Evolutionary conservation across 345 rosid species (phyloP), one percentile per base, ranked within the genome.

Genomic region (Populus euphratica): DNA sequence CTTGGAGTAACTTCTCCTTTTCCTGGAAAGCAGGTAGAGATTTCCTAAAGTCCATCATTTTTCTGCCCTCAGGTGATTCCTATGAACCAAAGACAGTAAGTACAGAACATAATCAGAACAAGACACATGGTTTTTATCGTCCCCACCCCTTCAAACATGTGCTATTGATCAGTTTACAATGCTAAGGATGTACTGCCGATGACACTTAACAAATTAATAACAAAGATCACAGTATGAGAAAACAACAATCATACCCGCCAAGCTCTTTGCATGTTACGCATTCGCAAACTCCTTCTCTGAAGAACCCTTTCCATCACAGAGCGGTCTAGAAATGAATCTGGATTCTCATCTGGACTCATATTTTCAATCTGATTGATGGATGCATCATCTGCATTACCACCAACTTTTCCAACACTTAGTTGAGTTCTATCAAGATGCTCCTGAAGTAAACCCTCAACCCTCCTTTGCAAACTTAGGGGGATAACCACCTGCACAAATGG

Each of bases 261-360:
- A 76, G 91, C 83, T 88, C 96, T 91, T 85, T 92, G 99, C 96
- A 91, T 86, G 78, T 93, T 96, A 62, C 92, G 93, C 91, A 93
- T 87, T 69, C 91, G 94, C 88, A 96, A 83, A 79, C 99, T 92
- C 85, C 97, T 91, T 69, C 93, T 86, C 84, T 92, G 97, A 80
- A 93, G 96, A 83, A 93, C 93, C 85, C 88, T 96, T 85, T 96
- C 99, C 99, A 93, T 93, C 64, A 93, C 96, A 81, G 98, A 96
- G 36, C 82, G 88, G 80, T 96, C 98, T 6, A 93, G 86, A 59
- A 86, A 90, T 31, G 86, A 81, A 72, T 91, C 92, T 33, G 84
- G 83, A 81, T 43, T 77, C 65, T 89, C 96, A 76, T 86, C 87
- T 1, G 76, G 78, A 75, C 78, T 80, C 33, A 52, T 72, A 79